Evolutionary conservation across 1,139 yeast species (phyloP).

Genomic region (Nematodospora anomalae): DNA sequence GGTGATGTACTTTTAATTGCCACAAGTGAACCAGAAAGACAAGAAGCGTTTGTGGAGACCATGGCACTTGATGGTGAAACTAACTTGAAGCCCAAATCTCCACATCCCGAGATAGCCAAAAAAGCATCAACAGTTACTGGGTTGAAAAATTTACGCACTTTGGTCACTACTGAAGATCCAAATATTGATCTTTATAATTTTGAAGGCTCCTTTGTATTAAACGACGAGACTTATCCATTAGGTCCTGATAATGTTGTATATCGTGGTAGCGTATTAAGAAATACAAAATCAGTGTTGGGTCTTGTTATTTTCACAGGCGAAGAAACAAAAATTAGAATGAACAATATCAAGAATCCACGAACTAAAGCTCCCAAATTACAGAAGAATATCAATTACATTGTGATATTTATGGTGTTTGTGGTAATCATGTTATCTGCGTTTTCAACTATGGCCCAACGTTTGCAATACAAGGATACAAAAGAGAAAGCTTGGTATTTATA

Average conservation of each 20-base stretch:
- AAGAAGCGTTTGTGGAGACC: conserved; percentile 85
- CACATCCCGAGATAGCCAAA: conserved; percentile 62
- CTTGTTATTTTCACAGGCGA: conserved; percentile 91
- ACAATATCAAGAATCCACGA: conserved; percentile 85
- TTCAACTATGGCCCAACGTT: conserved; percentile 76
- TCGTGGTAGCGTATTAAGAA: conserved; percentile 85
- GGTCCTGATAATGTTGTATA: conserved; percentile 81
- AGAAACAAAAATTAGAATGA: conserved; percentile 94
- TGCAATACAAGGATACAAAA: conserved; percentile 44
- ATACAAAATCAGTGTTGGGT: conserved; percentile 73
- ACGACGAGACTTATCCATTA: conserved; percentile 50
- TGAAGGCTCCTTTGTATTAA: conserved; percentile 56
- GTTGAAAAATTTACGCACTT: conserved; percentile 50
- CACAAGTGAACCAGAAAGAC: conserved; percentile 60
- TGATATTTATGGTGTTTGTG: conserved; percentile 80
- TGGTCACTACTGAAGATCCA: conserved; percentile 82
- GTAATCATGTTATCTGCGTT: conserved; percentile 75
- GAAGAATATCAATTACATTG: conserved; percentile 76
- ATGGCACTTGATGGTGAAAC: conserved; percentile 99
- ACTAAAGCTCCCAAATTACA: conserved; percentile 93
- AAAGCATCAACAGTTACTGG: conserved; percentile 50
- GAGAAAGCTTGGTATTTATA: conserved; percentile 72
- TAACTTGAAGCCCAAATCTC: conserved; percentile 71
- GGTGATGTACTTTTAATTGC: conserved; percentile 79
- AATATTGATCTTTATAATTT: conserved; percentile 87